Percentiles rank a stretch among this genome's conserved stretches.
These are phyloP conservation scores for Pseudogymnoascus sp. DNA, from an alignment of 2,329 filamentous ascomycete genomes.

Conservation along the genomic window DNA sequence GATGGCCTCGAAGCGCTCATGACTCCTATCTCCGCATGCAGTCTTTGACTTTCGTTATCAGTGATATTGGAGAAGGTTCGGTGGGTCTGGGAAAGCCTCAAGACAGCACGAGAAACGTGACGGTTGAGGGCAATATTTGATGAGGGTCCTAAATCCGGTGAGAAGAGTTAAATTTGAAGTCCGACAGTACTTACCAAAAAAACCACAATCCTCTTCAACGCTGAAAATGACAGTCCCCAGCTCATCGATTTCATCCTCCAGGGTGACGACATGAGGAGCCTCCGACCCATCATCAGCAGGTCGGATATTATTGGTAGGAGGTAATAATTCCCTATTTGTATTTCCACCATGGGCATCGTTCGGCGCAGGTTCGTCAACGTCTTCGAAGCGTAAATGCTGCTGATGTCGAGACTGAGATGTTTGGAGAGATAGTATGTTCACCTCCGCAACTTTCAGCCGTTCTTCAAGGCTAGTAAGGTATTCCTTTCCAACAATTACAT, in stretches of 20 bases:
- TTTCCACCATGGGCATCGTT: conserved; percentile 26
- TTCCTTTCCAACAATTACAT: conserved; percentile 36
- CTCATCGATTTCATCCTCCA: conserved; percentile 23
- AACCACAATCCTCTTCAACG: conserved; percentile 30
- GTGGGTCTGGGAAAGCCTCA: conserved; percentile 12
- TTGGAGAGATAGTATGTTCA: conserved; percentile 20
- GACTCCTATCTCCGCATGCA: conserved; percentile 13
- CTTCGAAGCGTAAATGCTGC: conserved; percentile 24
- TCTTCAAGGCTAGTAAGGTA: conserved; percentile 22
- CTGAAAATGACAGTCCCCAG: conserved; percentile 28
- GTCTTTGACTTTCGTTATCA: background rate
- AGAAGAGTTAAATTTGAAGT: background rate
- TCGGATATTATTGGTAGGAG: background rate
- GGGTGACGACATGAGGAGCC: conserved; percentile 12
- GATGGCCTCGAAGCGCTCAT: conserved; percentile 20
- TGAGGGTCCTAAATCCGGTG: conserved; percentile 28
- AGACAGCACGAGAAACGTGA: conserved; percentile 30
- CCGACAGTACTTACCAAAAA: conserved; percentile 25
- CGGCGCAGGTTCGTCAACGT: conserved; percentile 32
- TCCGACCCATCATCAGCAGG: conserved; percentile 11
- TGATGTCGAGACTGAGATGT: conserved; percentile 31
- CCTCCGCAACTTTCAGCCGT: conserved; percentile 26
- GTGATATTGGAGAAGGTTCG: conserved; percentile 12
- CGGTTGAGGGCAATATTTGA: conserved; percentile 37
- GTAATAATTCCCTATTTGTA: background rate